Conservation (phyloP, 2,329 filamentous ascomycete species). For the Furcasterigmium sp. region DNA sequence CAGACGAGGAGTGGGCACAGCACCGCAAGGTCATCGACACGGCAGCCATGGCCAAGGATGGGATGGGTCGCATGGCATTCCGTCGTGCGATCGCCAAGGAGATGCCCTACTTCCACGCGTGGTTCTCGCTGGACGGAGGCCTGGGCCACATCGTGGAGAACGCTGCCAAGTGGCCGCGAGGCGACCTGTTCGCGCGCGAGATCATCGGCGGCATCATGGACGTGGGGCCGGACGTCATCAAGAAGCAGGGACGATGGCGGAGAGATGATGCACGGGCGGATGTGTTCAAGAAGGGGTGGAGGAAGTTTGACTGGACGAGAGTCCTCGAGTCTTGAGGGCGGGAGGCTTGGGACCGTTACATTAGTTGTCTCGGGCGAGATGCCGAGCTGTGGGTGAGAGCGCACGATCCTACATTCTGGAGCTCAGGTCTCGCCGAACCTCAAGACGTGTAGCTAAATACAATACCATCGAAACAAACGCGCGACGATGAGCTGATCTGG, state of each 20-base stretch:
- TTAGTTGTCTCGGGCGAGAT: neutral
- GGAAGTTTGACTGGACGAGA: conserved; percentile 83
- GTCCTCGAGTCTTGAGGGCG: conserved; percentile 38
- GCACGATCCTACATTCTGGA: too few species aligned
- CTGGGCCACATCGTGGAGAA: conserved; percentile 92
- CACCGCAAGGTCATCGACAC: conserved; percentile 95
- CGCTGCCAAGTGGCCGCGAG: conserved; percentile 74
- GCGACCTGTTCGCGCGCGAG: conserved; percentile 89
- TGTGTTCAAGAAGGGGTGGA: conserved; percentile 78
- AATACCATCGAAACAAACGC: too few species aligned
- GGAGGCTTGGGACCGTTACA: conserved; percentile 1
- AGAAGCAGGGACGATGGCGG: conserved; percentile 83
- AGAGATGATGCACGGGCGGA: conserved; percentile 66
- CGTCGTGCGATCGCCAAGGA: conserved; percentile 80
- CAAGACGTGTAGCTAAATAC: too few species aligned
- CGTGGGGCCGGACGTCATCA: conserved; percentile 73
- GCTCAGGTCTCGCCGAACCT: too few species aligned
- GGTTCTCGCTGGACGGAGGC: conserved; percentile 90
- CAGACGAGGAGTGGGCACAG: conserved; percentile 92
- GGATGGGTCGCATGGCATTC: conserved; percentile 76
- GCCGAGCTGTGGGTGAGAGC: too few species aligned
- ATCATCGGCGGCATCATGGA: conserved; percentile 91
- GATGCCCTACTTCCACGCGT: conserved; percentile 97
- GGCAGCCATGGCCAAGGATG: conserved; percentile 55
- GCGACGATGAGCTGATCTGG: too few species aligned